Evolutionary conservation across 352 stramenopile species (phyloP).

Genomic region (Phytophthora fragariaefolia): DNA sequence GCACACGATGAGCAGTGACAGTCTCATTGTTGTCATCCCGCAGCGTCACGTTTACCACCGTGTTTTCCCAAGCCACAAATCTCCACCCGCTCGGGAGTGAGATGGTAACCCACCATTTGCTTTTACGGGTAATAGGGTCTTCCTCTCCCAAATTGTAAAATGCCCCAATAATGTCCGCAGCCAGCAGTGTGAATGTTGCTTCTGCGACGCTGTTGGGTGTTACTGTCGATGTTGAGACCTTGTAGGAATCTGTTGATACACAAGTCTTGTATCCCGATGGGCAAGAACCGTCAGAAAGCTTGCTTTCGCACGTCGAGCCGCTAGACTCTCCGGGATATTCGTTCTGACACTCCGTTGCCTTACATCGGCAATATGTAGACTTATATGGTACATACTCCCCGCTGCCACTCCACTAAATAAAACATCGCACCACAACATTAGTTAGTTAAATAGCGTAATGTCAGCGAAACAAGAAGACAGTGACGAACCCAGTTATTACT

Average conservation of each 20-base stretch:
- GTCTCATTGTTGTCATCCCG: slow-evolving; percentile 32
- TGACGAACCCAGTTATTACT: slow-evolving; percentile 28
- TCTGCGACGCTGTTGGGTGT: slow-evolving; percentile 73
- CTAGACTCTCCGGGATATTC: slow-evolving; percentile 56
- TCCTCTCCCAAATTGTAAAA: slow-evolving; percentile 73
- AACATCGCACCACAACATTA: slow-evolving; percentile 11
- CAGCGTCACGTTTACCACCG: slow-evolving; percentile 57
- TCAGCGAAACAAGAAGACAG: neutral
- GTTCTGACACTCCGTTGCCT: slow-evolving; percentile 73
- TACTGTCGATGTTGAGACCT: slow-evolving; percentile 57
- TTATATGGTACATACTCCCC: slow-evolving; percentile 46
- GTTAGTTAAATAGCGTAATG: slow-evolving; percentile 3
- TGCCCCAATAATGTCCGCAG: slow-evolving; percentile 69
- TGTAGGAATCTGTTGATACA: slow-evolving; percentile 79
- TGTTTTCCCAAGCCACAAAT: slow-evolving; percentile 75
- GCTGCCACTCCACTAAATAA: slow-evolving; percentile 25
- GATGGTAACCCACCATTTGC: slow-evolving; percentile 81
- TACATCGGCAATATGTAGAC: slow-evolving; percentile 76
- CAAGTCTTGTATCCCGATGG: slow-evolving; percentile 68
- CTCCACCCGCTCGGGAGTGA: slow-evolving; percentile 66
- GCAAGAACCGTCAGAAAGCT: slow-evolving; percentile 56
- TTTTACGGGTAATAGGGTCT: slow-evolving; percentile 50
- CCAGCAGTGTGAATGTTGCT: slow-evolving; percentile 74
- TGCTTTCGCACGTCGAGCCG: slow-evolving; percentile 53
- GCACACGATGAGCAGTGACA: slow-evolving; percentile 33